Evolutionary conservation across 441 rosid species (phyloP).

Genomic region (Euphorbia corollata): DNA sequence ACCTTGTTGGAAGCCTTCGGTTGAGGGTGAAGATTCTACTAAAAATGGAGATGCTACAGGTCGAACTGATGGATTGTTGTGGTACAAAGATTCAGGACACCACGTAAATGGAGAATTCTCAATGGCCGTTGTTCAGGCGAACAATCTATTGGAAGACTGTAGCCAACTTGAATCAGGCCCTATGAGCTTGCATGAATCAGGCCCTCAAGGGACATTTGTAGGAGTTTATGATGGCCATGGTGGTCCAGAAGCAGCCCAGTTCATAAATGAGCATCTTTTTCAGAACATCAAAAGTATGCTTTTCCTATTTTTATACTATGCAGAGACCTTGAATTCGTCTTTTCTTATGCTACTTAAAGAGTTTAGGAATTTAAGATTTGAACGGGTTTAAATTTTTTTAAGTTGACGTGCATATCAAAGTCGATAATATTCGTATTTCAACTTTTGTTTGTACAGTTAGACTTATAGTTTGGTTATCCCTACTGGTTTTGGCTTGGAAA

Average conservation of each 20-base stretch:
- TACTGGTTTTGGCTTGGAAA: too few relatives aligned
- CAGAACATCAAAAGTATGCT: constrained; percentile 74
- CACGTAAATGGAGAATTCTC: constrained; percentile 87
- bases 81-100: constrained; percentile 87
- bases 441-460: too few relatives aligned
- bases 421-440: too few relatives aligned
- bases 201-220: constrained; percentile 82
- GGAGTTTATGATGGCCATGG: constrained; percentile 97
- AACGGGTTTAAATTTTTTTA: too few relatives aligned
- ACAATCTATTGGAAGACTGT: constrained; percentile 89
- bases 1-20: constrained; percentile 70
- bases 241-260: constrained; percentile 88
- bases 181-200: constrained; percentile 56
- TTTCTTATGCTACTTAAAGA: too few relatives aligned
- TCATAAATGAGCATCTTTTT: constrained; percentile 68
- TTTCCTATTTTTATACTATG: neutral
- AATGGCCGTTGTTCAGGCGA: constrained; percentile 97
- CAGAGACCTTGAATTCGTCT: too few relatives aligned
- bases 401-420: too few relatives aligned
- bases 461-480: too few relatives aligned
- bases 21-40: constrained; percentile 31
- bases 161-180: constrained; percentile 87
- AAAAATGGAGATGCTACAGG: constrained; percentile 43
- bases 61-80: constrained; percentile 78
- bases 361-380: neutral